A percentile compares a stretch with the other conserved stretches of the same genome.
Conservation (phyloP, 2,329 filamentous ascomycete species). For the Apiospora koreana region DNA sequence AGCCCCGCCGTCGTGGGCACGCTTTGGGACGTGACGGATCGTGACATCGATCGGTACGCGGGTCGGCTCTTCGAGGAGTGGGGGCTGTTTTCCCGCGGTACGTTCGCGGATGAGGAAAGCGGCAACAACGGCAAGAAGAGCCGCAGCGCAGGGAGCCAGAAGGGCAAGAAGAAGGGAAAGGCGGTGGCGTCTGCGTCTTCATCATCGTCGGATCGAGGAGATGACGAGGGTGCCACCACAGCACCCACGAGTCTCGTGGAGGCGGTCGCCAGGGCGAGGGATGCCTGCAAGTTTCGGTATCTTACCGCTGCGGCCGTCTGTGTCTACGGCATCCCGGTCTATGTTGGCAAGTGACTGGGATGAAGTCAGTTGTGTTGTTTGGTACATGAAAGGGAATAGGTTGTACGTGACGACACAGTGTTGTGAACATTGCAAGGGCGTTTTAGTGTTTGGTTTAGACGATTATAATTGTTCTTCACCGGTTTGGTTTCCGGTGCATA, state of each 20-base stretch:
- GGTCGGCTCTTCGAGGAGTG: constrained; percentile 78
- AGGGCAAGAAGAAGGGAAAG: constrained; percentile 29
- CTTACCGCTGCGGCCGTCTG: constrained; percentile 92
- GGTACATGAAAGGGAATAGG: neutral
- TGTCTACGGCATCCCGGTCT: constrained; percentile 93
- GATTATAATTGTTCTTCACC: neutral
- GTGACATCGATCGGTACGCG: constrained; percentile 93
- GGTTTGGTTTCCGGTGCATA: neutral
- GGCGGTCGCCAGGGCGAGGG: constrained; percentile 74
- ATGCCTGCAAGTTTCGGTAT: constrained; percentile 84
- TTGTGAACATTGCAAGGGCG: constrained; percentile 8
- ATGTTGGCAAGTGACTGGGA: constrained; percentile 50
- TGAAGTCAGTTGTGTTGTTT: neutral
- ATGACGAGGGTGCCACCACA: constrained; percentile 25
- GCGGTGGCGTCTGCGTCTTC: constrained; percentile 24
- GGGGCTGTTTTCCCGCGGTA: constrained; percentile 66
- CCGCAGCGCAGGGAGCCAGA: constrained; percentile 23
- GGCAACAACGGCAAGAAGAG: constrained; percentile 14
- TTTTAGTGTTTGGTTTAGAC: neutral
- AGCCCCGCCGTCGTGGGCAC: constrained; percentile 87
- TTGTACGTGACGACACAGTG: neutral
- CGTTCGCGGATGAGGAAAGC: constrained; percentile 40
- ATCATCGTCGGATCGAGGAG: constrained; percentile 24
- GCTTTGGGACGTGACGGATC: constrained; percentile 97
- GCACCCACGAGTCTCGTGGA: constrained; percentile 66